Percentiles rank a stretch among this genome's conserved stretches.
phyloP scores from a whole-genome alignment of 441 rosid species.

The Croton laevigatus region DNA sequence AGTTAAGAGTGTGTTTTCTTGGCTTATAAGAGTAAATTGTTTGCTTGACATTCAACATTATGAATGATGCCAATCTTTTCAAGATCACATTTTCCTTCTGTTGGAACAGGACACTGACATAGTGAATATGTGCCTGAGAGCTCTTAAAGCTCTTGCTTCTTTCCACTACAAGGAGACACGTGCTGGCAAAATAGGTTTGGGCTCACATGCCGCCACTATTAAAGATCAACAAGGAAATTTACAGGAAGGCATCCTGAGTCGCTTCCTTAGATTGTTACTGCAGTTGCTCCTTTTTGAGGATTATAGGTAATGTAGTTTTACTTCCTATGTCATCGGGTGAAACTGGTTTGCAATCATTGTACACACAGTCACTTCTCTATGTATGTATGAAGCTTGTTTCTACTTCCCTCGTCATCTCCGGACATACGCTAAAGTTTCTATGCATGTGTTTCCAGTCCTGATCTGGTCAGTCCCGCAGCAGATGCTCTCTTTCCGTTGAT shows the following conservation, averaged over 20 bases:
- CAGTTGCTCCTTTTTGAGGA: constrained; percentile 91
- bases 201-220: constrained; percentile 52
- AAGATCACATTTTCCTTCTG: constrained; percentile 4
- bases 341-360: background rate
- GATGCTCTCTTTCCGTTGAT: constrained; percentile 95
- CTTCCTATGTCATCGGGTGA: constrained; percentile 6
- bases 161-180: constrained; percentile 78
- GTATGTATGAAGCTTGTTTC: constrained; percentile 4
- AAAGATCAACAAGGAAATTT: constrained; percentile 56
- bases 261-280: constrained; percentile 66
- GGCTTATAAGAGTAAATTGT: background rate
- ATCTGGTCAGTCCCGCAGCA: constrained; percentile 88
- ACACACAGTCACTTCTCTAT: background rate
- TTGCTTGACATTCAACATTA: background rate
- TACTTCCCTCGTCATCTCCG: constrained; percentile 4
- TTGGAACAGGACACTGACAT: constrained; percentile 68
- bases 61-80: constrained; percentile 3
- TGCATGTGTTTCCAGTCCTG: constrained; percentile 54
- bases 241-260: constrained; percentile 70
- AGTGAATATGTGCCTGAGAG: constrained; percentile 86
- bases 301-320: constrained; percentile 56
- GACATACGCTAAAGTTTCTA: constrained; percentile 13
- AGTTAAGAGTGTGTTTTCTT: background rate
- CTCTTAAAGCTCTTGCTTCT: constrained; percentile 85
- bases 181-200: constrained; percentile 68